Percentiles rank a stretch among this genome's conserved stretches.
Evolutionary conservation across 2,329 filamentous ascomycete genomes (phyloP).

Genomic region (Colletotrichum ledebouriae): DNA sequence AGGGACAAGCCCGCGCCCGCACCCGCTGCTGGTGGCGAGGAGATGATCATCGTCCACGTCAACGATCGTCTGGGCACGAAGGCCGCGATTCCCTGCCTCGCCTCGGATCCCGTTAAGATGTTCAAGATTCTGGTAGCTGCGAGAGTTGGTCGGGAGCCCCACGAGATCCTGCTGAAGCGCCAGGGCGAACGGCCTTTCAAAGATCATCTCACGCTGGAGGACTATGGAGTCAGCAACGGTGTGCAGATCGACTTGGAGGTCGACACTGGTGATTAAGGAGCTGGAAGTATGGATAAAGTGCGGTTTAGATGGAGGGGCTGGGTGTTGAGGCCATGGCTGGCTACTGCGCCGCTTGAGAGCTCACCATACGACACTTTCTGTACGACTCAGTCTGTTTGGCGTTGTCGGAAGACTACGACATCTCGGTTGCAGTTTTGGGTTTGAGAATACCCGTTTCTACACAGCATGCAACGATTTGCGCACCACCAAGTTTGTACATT

Average conservation of each 20-base stretch:
- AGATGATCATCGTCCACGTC: conserved; percentile 94
- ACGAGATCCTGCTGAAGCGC: conserved; percentile 91
- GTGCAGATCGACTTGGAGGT: conserved; percentile 77
- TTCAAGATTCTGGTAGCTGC: conserved; percentile 95
- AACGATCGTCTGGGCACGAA: conserved; percentile 98
- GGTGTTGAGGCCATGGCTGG: background rate
- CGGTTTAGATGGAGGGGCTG: background rate
- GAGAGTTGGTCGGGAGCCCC: conserved; percentile 87
- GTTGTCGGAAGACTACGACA: conserved; percentile 23
- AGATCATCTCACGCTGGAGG: conserved; percentile 86
- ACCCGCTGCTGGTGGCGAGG: conserved; percentile 65
- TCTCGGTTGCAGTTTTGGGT: background rate
- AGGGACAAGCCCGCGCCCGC: conserved; percentile 49
- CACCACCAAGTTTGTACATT: background rate
- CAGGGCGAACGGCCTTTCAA: conserved; percentile 96
- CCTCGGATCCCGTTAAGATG: conserved; percentile 84
- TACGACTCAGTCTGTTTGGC: conserved; percentile 13
- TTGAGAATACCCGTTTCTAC: conserved; percentile 29
- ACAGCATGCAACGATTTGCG: conserved; percentile 1
- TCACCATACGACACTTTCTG: background rate
- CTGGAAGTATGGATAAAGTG: background rate
- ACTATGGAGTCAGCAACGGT: conserved; percentile 95
- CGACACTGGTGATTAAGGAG: conserved; percentile 68
- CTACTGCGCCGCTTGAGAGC: background rate
- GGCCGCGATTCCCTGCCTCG: conserved; percentile 89